These are phyloP conservation scores for Tylopilus sp. DNA, from an alignment of 1,284 basidiomycete genomes.

Conservation along the genomic window DNA sequence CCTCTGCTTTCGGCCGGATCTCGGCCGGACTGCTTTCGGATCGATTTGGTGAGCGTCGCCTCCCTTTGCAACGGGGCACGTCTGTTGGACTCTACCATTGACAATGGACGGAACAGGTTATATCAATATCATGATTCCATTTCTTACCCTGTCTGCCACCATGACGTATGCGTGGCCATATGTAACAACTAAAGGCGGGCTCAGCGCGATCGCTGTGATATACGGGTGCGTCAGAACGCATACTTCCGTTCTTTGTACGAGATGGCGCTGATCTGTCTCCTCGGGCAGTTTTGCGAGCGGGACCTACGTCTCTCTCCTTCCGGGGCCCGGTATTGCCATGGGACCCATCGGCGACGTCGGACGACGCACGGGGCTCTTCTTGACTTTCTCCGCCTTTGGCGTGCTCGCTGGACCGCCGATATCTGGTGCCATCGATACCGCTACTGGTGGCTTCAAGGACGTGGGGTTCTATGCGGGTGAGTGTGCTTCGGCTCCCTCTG, in stretches of 20 bases:
- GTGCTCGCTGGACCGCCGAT: conserved; percentile 47
- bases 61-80: neutral
- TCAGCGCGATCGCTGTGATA: conserved; percentile 38
- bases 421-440: conserved; percentile 43
- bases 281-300: conserved; percentile 52
- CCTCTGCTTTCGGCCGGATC: conserved; percentile 44
- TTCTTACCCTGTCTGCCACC: conserved; percentile 36
- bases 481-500: conserved; percentile 34
- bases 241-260: neutral
- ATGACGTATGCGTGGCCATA: conserved; percentile 47
- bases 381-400: conserved; percentile 47
- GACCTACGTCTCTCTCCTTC: conserved; percentile 50
- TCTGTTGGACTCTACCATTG: neutral
- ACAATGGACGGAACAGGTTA: conserved; percentile 27
- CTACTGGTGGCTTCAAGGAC: conserved; percentile 32
- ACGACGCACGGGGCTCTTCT: conserved; percentile 52
- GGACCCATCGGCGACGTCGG: conserved; percentile 59
- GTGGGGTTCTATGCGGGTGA: conserved; percentile 48
- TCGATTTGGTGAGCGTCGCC: conserved; percentile 30
- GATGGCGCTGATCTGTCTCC: conserved; percentile 31
- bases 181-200: conserved; percentile 27
- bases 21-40: conserved; percentile 40
- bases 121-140: conserved; percentile 43
- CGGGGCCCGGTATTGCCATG: conserved; percentile 54
- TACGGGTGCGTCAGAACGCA: conserved; percentile 39